Evolutionary conservation across 202 grass and related monocot species (phyloP).

Genomic region (Digitaria exilis): DNA sequence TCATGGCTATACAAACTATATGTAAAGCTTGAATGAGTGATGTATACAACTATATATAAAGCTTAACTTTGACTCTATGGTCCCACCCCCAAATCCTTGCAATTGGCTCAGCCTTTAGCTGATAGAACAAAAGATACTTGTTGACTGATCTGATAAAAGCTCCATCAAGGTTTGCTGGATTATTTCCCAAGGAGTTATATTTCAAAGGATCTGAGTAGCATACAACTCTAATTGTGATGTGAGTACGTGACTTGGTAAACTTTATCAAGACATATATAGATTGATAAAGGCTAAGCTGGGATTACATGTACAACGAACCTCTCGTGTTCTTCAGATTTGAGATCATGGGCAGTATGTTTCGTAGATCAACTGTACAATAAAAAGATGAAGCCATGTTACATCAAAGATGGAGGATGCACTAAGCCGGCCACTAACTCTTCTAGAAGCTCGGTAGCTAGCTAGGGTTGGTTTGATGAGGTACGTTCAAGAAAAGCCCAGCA

Average conservation of each 20-base stretch:
- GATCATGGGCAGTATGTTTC: not conserved
- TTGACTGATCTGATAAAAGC: not conserved
- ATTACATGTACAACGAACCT: not conserved
- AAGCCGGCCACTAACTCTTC: slow-evolving; percentile 5
- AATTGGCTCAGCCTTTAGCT: too few species aligned
- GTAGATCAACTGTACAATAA: not conserved
- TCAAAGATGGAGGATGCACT: slow-evolving; percentile 1
- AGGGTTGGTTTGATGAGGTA: slow-evolving; percentile 30
- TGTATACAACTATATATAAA: too few species aligned
- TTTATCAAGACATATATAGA: not conserved
- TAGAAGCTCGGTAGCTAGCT: slow-evolving; percentile 29
- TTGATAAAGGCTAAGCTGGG: not conserved
- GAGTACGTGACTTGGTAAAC: not conserved
- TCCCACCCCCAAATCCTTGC: too few species aligned
- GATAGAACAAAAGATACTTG: not conserved
- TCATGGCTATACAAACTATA: too few species aligned
- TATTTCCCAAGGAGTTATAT: not conserved
- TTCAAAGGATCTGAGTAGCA: not conserved
- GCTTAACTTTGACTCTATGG: not conserved
- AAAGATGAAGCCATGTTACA: slow-evolving; percentile 11
- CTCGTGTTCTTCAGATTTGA: not conserved
- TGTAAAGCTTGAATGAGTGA: not conserved
- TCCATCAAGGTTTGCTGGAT: not conserved
- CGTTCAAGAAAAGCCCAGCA: slow-evolving; percentile 8
- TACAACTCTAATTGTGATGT: not conserved